Evolutionary conservation across 2,329 filamentous ascomycete genomes (phyloP), one percentile per base, ranked within the genome.

Genomic region (Ophiostoma ulmi): DNA sequence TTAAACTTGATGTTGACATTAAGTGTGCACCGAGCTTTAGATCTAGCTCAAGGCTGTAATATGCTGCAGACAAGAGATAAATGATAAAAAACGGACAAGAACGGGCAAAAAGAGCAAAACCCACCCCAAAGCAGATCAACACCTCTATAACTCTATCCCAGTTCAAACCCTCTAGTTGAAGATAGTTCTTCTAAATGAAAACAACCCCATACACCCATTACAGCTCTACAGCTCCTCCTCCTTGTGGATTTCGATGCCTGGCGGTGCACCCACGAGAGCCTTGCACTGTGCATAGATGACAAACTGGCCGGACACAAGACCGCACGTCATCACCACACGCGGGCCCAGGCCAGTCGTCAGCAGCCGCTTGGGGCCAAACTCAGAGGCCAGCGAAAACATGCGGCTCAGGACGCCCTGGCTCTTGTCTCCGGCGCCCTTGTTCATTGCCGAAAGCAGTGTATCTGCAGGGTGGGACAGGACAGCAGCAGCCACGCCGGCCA

Each of bases 401-500:
- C 83, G 78, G 72, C 80, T 80, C n/a, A 83, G 82, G 22, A 81
- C 80, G 64, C 83, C 77, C 77, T 86, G 84, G 3, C 76, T 79
- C 20, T 78, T 78, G 75, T 85, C 82, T 1, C 84, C 84, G 0
- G 82, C 82, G 70, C 84, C 84, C 77, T 85, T 86, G 78, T 86
- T 86, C 75, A 86, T 86, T 69, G 84, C 84, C 0, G 83, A 86
- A 35, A 86, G 79, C 72, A 86, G 78, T 17, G 84, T 86, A 73
- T 97, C 93, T 73, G 93, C 93, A 55, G 93, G 93, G 80, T 97
- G 93, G 52, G 93, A 97, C 77, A 97, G 87, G 72, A 97, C 85
- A 73, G 93, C 93, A 55, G 93, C 93, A 69, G 92, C 93, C 77
- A 94, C 92, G 86, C 93, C 93, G 70, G 93, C 93, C 72, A 94